Conservation (phyloP, 1,284 basidiomycete species). For the Coriolopsis trogii region DNA sequence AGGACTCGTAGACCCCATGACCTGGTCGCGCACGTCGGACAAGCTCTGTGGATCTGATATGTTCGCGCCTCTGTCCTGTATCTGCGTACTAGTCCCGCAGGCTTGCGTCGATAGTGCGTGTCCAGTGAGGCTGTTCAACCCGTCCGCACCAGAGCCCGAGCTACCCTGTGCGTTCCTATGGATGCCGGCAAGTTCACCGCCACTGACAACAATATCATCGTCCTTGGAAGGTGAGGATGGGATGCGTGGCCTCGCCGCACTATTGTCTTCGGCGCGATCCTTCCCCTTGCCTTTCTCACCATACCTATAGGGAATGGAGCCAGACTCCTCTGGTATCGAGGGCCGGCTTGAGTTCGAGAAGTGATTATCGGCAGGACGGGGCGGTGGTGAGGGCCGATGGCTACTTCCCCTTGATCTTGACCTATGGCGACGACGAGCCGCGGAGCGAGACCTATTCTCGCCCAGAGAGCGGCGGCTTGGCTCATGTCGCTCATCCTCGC, state of each 20-base stretch:
- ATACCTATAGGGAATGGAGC: conserved; percentile 1
- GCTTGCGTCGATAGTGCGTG: conserved; percentile 14
- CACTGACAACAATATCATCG: conserved; percentile 7
- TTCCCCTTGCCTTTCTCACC: conserved; percentile 33
- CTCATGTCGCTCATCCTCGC: too few relatives aligned
- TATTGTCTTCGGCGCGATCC: conserved; percentile 23
- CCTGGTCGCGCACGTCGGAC: too few relatives aligned
- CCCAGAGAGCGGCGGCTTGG: not conserved
- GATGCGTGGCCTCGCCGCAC: conserved; percentile 6
- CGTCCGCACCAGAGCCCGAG: not conserved
- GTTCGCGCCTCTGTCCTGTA: too few relatives aligned
- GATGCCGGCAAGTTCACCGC: conserved; percentile 15
- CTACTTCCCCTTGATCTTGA: not conserved
- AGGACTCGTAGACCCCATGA: too few relatives aligned
- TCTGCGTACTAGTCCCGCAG: too few relatives aligned
- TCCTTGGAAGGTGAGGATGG: conserved; percentile 6
- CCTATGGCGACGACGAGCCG: not conserved
- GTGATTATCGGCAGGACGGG: not conserved
- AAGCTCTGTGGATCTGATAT: too few relatives aligned
- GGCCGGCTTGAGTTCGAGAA: not conserved
- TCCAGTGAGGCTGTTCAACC: not conserved
- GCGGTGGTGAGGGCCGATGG: not conserved
- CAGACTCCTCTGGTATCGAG: not conserved
- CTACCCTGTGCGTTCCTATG: conserved; percentile 1
- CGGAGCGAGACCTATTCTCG: not conserved